Evolutionary conservation across 1,139 yeast species (phyloP), one percentile per base, ranked within the genome.

Genomic region (Kodamaea alishanica): DNA sequence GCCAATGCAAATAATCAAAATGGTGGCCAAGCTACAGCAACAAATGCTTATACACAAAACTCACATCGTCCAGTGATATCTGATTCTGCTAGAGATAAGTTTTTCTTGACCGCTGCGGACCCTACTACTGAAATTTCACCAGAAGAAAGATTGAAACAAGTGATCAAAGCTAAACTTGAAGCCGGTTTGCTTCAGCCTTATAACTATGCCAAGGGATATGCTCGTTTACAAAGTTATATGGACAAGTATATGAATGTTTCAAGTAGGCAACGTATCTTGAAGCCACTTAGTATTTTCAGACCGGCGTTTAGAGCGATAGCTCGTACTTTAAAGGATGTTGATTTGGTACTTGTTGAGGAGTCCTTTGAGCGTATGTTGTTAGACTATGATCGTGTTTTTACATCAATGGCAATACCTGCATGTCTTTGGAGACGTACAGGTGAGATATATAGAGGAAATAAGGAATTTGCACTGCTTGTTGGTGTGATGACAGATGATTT

Each of bases 401-500:
- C 97, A 0, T 84, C 96, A 6, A 89, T 90, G 96, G 96, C 97
- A 6, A 89, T 92, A 41, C 98, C 98, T 0, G 97, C 97, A 0
- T 90, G 97, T 63, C 71, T 92, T 29, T 92, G 98, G 97, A 72
- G 97, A 54, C 81, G 98, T 51, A 90, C 98, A 0, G 98, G 98
- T 2, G 97, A 92, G 53, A 90, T 92, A 4, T 92, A 88, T 54
- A 69, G 97, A 46, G 97, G 97, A 1, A 92, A 92, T 60, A 89
- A 90, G 59, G 97, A 92, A 60, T 92, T 92, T 74, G 98, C 97
- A 0, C 86, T 94, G 3, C 64, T 92, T 46, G 97, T 90, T 1
- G 96, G 90, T n/a, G 95, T 88, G 8, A 78, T 81, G 32, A 88
- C 94, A 1, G 97, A 90, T 56, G 96, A 89, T 56, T 67, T 92